phyloP scores from a whole-genome alignment of 192 early-diverging fungal genomes.

The Gamsiella multidivaricata region DNA sequence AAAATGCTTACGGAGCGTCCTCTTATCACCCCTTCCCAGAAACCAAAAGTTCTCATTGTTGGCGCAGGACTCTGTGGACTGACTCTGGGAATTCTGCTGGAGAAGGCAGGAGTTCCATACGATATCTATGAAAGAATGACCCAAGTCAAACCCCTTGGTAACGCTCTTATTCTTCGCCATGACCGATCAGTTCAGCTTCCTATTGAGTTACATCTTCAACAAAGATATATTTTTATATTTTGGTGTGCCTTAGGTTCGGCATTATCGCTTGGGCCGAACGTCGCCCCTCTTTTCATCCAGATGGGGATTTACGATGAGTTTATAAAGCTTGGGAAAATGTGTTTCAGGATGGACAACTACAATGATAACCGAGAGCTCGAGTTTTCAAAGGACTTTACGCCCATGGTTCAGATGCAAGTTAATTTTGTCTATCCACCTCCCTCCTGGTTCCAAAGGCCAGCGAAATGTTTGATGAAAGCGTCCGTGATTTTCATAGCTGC shows the following conservation, averaged over 20 bases:
- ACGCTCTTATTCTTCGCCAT: background rate
- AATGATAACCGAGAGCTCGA: background rate
- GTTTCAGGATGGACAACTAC: background rate
- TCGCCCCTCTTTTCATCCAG: slow-evolving; percentile 6
- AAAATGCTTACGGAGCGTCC: background rate
- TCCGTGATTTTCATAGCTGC: too few relatives aligned
- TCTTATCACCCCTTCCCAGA: background rate
- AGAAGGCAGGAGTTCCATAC: background rate
- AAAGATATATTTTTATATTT: too few relatives aligned
- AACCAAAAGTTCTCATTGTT: slow-evolving; percentile 2
- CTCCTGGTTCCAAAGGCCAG: too few relatives aligned
- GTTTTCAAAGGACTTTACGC: background rate
- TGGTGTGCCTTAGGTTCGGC: background rate
- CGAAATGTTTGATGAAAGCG: too few relatives aligned
- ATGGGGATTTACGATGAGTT: slow-evolving; percentile 5
- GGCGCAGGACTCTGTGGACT: slow-evolving; percentile 11
- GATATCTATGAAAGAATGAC: slow-evolving; percentile 2
- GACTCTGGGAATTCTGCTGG: slow-evolving; percentile 2
- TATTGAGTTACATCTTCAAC: too few relatives aligned
- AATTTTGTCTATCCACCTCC: too few relatives aligned
- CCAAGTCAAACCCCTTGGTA: slow-evolving; percentile 10
- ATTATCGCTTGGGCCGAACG: background rate
- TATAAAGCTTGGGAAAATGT: background rate
- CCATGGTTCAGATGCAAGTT: background rate
- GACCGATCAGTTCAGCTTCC: too few relatives aligned